These are phyloP conservation scores for Oligophagozyma castellii DNA, from an alignment of 1,139 yeast species.

Conservation along the genomic window DNA sequence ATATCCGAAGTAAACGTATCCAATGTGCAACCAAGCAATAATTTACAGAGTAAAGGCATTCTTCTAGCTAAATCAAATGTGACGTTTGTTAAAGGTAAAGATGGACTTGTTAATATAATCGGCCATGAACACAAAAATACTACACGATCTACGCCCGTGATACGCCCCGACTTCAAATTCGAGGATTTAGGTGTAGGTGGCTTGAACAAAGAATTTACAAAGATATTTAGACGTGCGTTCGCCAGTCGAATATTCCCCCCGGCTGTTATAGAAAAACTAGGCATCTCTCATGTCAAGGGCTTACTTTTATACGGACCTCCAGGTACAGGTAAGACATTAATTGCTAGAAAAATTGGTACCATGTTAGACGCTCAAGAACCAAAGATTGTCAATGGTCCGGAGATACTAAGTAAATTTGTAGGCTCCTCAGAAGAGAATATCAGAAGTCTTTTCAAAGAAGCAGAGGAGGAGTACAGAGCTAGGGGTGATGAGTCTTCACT, in stretches of 20 bases:
- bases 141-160: slow-evolving; percentile 46
- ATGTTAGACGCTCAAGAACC: slow-evolving; percentile 96
- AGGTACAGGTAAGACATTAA: slow-evolving; percentile 96
- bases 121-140: slow-evolving; percentile 49
- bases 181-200: slow-evolving; percentile 99
- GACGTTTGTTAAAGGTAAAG: slow-evolving; percentile 62
- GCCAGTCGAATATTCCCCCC: slow-evolving; percentile 94
- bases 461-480: slow-evolving; percentile 84
- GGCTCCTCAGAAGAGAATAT: slow-evolving; percentile 97
- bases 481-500: slow-evolving; percentile 89
- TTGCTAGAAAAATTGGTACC: slow-evolving; percentile 93
- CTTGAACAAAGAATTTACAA: slow-evolving; percentile 80
- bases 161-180: slow-evolving; percentile 88
- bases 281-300: slow-evolving; percentile 92
- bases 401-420: slow-evolving; percentile 87
- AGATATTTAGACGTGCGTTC: slow-evolving; percentile 92
- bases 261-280: slow-evolving; percentile 78
- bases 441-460: slow-evolving; percentile 90
- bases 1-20: slow-evolving; percentile 38
- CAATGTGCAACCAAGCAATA: slow-evolving; percentile 23
- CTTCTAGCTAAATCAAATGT: slow-evolving; percentile 66
- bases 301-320: slow-evolving; percentile 89
- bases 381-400: slow-evolving; percentile 98
- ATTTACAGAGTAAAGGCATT: slow-evolving; percentile 59
- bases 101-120: slow-evolving; percentile 52